phyloP scores from a whole-genome alignment of 805 yeast genomes.

The Zygoascus bituminiphila region DNA sequence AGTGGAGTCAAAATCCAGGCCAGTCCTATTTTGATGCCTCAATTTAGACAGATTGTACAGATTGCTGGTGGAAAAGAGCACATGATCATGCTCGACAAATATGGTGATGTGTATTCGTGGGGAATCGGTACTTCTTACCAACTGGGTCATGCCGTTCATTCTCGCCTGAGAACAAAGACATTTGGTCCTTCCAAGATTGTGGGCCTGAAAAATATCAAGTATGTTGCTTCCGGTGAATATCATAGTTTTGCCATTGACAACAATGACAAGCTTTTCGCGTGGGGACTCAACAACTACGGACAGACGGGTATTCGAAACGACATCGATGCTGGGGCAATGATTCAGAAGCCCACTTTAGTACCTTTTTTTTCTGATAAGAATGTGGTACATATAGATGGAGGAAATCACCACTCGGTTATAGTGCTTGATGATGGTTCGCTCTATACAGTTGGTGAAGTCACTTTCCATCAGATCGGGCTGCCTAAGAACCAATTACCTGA shows the following conservation, averaged over 20 bases:
- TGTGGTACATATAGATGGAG: constrained; percentile 62
- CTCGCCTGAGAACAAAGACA: constrained; percentile 24
- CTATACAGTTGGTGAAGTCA: constrained; percentile 82
- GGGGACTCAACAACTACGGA: constrained; percentile 97
- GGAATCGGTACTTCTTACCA: constrained; percentile 94
- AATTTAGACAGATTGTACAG: constrained; percentile 63
- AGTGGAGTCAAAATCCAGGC: constrained; percentile 55
- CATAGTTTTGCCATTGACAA: constrained; percentile 87
- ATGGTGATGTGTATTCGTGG: constrained; percentile 91
- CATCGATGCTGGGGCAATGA: constrained; percentile 50
- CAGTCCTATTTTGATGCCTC: constrained; percentile 55
- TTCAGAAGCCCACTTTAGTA: constrained; percentile 69
- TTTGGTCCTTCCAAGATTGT: constrained; percentile 71
- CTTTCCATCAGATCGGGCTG: constrained; percentile 89
- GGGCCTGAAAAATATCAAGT: constrained; percentile 70
- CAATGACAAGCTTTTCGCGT: constrained; percentile 62
- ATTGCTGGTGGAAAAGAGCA: constrained; percentile 93
- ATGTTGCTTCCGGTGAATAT: constrained; percentile 87
- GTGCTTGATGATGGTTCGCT: constrained; percentile 64
- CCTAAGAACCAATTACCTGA: constrained; percentile 57
- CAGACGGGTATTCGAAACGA: constrained; percentile 82
- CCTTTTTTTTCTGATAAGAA: constrained; percentile 51
- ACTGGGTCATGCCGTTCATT: constrained; percentile 67
- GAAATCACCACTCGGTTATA: constrained; percentile 90
- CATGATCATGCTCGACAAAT: constrained; percentile 68